Conservation (phyloP, 352 stramenopile genomes). For the Phytopythium montanum region DNA sequence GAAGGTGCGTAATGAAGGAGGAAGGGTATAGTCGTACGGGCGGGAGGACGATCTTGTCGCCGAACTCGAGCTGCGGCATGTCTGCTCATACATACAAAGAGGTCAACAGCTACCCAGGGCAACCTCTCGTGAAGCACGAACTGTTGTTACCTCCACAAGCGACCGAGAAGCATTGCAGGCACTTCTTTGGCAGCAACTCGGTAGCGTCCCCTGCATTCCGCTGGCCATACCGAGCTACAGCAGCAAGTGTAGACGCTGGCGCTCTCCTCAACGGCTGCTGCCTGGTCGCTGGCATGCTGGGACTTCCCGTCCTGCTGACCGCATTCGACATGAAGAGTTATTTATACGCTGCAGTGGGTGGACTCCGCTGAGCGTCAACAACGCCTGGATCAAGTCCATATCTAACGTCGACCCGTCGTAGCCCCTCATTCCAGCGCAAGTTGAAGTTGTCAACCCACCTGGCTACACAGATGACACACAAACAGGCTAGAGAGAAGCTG, state of each 20-base stretch:
- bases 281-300: neutral
- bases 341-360: too few species aligned
- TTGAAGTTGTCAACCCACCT: neutral
- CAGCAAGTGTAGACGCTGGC: neutral
- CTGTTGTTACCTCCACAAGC: conserved; percentile 36
- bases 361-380: too few species aligned
- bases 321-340: too few species aligned
- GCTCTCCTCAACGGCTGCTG: neutral
- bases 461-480: neutral
- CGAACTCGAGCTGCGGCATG: conserved; percentile 63
- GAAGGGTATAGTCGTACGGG: conserved; percentile 28
- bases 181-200: conserved; percentile 2
- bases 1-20: neutral
- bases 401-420: neutral
- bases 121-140: neutral
- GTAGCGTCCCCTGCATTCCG: neutral
- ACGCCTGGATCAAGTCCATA: too few species aligned
- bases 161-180: conserved; percentile 58
- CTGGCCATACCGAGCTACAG: neutral
- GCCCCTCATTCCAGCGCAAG: neutral
- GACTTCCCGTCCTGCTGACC: too few species aligned
- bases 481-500: too few species aligned
- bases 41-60: conserved; percentile 59
- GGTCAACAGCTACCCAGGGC: neutral
- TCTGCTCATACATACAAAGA: conserved; percentile 16